Conservation (phyloP, 2,329 filamentous ascomycete species). For the Xylaria sp. region DNA sequence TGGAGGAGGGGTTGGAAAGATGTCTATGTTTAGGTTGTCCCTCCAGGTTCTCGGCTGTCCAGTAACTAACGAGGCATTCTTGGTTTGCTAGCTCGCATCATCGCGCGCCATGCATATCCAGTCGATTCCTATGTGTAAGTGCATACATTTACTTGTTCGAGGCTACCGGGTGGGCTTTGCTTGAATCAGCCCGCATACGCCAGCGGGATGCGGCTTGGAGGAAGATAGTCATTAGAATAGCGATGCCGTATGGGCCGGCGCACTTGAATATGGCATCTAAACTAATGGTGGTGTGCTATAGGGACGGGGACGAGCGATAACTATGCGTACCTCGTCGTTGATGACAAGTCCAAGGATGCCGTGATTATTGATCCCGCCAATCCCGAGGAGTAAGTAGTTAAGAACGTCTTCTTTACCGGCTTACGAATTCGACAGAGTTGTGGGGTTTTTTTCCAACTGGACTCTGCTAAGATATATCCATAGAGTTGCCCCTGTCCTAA, state of each 20-base stretch:
- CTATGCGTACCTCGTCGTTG: slow-evolving; percentile 82
- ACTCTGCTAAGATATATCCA: slow-evolving; percentile 7
- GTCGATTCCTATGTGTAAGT: slow-evolving; percentile 87
- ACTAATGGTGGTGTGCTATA: slow-evolving; percentile 42
- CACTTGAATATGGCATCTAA: not conserved
- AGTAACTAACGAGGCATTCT: slow-evolving; percentile 15
- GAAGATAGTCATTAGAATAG: not conserved
- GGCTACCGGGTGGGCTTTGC: slow-evolving; percentile 14
- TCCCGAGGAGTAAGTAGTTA: slow-evolving; percentile 68
- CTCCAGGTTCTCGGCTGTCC: slow-evolving; percentile 9
- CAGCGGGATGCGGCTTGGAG: not conserved
- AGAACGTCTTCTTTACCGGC: not conserved
- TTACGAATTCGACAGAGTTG: too few species aligned
- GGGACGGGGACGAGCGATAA: slow-evolving; percentile 81
- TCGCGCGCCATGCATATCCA: slow-evolving; percentile 78
- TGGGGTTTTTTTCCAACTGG: not conserved
- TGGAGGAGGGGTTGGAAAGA: not conserved
- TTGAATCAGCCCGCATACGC: not conserved
- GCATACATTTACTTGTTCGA: not conserved
- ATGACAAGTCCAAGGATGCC: slow-evolving; percentile 78
- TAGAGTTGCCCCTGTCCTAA: slow-evolving; percentile 68
- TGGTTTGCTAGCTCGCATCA: slow-evolving; percentile 38
- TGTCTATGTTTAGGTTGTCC: not conserved
- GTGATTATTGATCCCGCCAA: slow-evolving; percentile 82
- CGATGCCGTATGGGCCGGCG: not conserved